phyloP scores from a whole-genome alignment of 2,329 filamentous ascomycete genomes.

The Plectosphaerella plurivora region DNA sequence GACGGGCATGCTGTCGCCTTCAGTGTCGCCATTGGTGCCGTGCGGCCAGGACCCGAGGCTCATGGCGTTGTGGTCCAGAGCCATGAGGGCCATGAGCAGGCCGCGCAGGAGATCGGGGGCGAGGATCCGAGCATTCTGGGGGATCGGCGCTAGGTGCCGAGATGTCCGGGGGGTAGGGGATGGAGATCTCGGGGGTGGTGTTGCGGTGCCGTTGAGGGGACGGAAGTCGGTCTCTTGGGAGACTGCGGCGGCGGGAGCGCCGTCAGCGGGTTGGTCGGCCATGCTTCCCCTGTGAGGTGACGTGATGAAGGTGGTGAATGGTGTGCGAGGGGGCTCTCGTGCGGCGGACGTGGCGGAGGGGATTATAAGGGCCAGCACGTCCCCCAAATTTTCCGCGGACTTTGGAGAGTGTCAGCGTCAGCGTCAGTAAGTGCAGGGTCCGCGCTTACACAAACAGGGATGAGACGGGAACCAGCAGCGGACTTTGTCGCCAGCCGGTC shows the following conservation, averaged over 20 bases:
- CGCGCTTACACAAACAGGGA: too few species aligned
- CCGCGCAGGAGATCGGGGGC: slow-evolving; percentile 40
- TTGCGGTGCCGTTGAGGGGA: background rate
- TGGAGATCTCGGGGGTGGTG: background rate
- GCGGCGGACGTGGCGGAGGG: too few species aligned
- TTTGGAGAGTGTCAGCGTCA: too few species aligned
- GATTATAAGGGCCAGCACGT: too few species aligned
- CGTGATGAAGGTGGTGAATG: background rate
- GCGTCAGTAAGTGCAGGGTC: too few species aligned
- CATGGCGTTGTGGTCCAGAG: slow-evolving; percentile 36
- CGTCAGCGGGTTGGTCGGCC: background rate
- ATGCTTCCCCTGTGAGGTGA: background rate
- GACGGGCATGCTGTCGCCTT: slow-evolving; percentile 29
- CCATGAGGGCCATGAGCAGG: slow-evolving; percentile 39
- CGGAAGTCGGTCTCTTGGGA: background rate
- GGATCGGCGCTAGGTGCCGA: slow-evolving; percentile 3
- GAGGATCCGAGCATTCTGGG: slow-evolving; percentile 23
- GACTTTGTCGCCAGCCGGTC: too few species aligned
- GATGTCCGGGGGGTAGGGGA: background rate
- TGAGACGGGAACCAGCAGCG: too few species aligned
- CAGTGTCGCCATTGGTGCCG: slow-evolving; percentile 27
- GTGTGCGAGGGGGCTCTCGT: background rate
- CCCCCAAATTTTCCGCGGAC: too few species aligned
- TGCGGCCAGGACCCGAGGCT: slow-evolving; percentile 34
- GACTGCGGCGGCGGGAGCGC: background rate